phyloP scores from a whole-genome alignment of 2,329 filamentous ascomycete species.

The Orbilia quercus region DNA sequence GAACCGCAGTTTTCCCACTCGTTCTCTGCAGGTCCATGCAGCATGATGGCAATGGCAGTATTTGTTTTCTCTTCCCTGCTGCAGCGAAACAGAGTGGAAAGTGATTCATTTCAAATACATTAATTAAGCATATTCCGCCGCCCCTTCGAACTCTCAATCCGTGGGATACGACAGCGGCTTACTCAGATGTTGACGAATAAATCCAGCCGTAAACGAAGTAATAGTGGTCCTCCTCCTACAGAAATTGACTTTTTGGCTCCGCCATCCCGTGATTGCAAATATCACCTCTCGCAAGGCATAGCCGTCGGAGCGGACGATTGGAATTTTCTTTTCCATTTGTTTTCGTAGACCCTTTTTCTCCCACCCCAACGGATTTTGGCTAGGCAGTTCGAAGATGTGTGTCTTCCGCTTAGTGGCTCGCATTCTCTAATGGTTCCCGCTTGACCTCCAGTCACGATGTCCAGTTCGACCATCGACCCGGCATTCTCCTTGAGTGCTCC shows the following conservation, averaged over 20 bases:
- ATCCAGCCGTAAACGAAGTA: constrained; percentile 13
- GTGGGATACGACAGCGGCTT: constrained; percentile 20
- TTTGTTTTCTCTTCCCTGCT: constrained; percentile 15
- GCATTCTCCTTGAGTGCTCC: constrained; percentile 13
- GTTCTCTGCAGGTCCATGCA: constrained; percentile 29
- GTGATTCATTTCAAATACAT: constrained; percentile 49
- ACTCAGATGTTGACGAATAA: constrained; percentile 40
- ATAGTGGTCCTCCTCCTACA: neutral
- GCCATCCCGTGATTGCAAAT: constrained; percentile 56
- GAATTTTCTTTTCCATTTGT: constrained; percentile 2
- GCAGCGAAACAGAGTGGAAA: constrained; percentile 18
- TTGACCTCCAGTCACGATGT: constrained; percentile 53
- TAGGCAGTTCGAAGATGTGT: constrained; percentile 27
- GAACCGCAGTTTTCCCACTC: constrained; percentile 8
- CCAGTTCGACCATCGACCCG: constrained; percentile 23
- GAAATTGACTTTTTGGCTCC: constrained; percentile 21
- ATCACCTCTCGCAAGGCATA: constrained; percentile 40
- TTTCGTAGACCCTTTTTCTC: neutral
- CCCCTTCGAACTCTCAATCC: neutral
- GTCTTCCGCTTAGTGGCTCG: constrained; percentile 46
- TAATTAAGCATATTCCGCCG: constrained; percentile 1
- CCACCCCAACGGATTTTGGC: neutral
- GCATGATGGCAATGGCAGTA: constrained; percentile 36
- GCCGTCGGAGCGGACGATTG: constrained; percentile 4
- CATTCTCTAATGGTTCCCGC: constrained; percentile 18